A percentile compares a stretch with the other conserved stretches of the same genome.
Conservation (phyloP, 2,329 filamentous ascomycete genomes). For the Aspergillus oerlinghausenensis region DNA sequence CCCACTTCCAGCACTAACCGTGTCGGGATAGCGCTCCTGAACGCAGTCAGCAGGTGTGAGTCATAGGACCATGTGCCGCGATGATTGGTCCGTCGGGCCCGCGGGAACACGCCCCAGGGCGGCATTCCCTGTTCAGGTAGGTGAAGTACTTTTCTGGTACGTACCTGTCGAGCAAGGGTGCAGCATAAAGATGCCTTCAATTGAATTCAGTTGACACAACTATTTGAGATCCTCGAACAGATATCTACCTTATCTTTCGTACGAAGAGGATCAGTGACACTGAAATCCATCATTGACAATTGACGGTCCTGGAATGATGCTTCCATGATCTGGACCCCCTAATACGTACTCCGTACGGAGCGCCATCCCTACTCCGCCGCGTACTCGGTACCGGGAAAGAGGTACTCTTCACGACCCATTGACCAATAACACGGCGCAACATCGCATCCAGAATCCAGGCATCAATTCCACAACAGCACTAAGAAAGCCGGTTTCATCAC, state of each 20-base stretch:
- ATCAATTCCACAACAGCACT: background rate
- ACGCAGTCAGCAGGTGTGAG: conserved; percentile 33
- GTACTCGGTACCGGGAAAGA: background rate
- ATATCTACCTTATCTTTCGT: no score
- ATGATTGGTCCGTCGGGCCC: conserved; percentile 24
- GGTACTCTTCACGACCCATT: background rate
- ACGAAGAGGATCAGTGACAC: background rate
- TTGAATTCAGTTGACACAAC: background rate
- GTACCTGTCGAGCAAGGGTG: background rate
- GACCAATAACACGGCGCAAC: background rate
- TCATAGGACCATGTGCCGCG: conserved; percentile 20
- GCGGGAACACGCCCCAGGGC: background rate
- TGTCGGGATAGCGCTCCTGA: conserved; percentile 2
- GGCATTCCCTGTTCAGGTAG: background rate
- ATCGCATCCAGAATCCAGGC: conserved; percentile 11
- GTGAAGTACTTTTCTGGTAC: background rate
- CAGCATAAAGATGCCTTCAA: background rate
- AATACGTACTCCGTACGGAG: background rate
- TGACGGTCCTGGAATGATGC: background rate
- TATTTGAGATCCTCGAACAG: background rate
- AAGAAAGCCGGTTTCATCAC: background rate
- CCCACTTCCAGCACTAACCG: conserved; percentile 13
- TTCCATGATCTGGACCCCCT: background rate
- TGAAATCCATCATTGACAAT: background rate
- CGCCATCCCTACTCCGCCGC: background rate